Base-by-base conservation (phyloP, 73 alveolate genomes). In the Blepharisma stoltei region DNA sequence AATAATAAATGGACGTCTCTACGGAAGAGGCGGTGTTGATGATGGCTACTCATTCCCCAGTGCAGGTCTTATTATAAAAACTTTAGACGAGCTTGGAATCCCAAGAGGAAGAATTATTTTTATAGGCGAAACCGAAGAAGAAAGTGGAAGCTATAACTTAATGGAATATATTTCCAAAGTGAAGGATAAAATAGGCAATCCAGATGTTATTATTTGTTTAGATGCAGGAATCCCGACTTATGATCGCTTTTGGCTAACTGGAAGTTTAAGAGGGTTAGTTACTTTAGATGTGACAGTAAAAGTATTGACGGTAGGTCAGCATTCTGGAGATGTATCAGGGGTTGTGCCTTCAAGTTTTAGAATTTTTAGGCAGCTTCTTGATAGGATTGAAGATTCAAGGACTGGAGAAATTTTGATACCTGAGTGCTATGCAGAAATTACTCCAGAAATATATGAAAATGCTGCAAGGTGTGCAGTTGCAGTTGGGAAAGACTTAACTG, bases 331-430 rank as follows among this genome's bases (percentile, higher is more conserved):
- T 20, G 93, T 89, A 5, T 82, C 94, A 6, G 99, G 99, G 48
- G 81, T 89, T 7, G 90, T 92, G 44, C 99, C 99, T 37, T 96
- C 92, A 67, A 84, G 97, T 7, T 95, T 91, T 79, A 81, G 97
- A 53, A 79, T 95, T 11, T 87, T 88, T 21, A 89, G 97, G 71
- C 67, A 52, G 25, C 90, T 95, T 54, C 82, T 95, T 38, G 93
- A 95, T 81, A 81, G 99, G 68, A 68, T 95, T 27, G 97, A 95
- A 53, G 94, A 95, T 77, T 69, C 97, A 6, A 70, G 79, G 21
- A 95, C 98, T 18, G 92, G 97, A 38, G 67, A 81, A 83, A 90
- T 94, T n/a, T 7, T 14, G 6, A 55, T 77, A 18, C 89, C 76
- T 38, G 92, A 83, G 8, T 80, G 91, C 50, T 82, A 89, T 69